Base-by-base conservation (phyloP, 495 filamentous ascomycete genomes). In the Melanomma pulvis-pyrius region DNA sequence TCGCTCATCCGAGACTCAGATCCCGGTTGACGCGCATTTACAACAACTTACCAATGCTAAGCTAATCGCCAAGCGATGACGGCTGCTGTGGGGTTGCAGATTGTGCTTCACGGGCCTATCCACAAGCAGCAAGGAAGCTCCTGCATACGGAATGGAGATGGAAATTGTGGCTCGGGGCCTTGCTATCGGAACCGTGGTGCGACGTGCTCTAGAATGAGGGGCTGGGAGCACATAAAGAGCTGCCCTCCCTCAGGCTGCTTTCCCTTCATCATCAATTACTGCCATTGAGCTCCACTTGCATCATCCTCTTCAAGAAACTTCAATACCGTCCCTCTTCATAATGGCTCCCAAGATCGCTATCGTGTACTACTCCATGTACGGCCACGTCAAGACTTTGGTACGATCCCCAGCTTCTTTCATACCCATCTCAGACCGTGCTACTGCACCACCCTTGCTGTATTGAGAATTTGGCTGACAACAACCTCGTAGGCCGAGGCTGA, bases 311-410 rank as follows among this genome's bases (percentile, higher is more conserved):
- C 24, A 63, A 58, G 9, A 36, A 24, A 26, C 44, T 2, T 6
- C 24, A 65, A 15, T 5, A 26, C 30, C 29, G 41, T 7, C 19
- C 36, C 1, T 21, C 63, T 57, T 78, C 83, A 84, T 65, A 73
- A 96, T 96, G 92, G 92, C 92, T 82, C 91, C 92, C 78, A 93
- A 91, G 81, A 82, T 97, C 73, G 93, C 93, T 65, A 96, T 97
- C 76, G 84, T 97, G 77, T 93, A 84, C 72, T 98, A 98, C 82
- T 97, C 93, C 69, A 90, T 92, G 83, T 98, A 96, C 79, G 93
- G 94, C 78, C 69, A 71, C 52, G 59, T 71, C 54, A 67, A 59
- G 52, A 41, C 56, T 19, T 25, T 69, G 53, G 65, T 68, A 68
- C 24, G 65, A 56, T n/a, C 13, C 26, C 4, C 3, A 51, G 47